Conservation (phyloP, 495 filamentous ascomycete species). For the Talaromyces thailandensis region DNA sequence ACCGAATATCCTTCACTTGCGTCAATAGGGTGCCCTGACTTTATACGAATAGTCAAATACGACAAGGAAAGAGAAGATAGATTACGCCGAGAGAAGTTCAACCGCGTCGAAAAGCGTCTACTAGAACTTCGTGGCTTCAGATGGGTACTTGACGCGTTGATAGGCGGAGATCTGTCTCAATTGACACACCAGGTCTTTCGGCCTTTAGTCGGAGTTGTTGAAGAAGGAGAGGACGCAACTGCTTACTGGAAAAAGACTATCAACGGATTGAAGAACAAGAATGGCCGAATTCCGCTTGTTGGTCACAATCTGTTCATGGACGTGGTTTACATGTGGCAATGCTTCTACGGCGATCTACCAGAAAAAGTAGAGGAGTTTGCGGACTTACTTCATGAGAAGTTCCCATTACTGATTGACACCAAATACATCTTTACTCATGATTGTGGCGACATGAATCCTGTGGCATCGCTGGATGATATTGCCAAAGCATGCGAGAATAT, state of each 20-base stretch:
- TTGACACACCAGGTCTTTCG: conserved; percentile 42
- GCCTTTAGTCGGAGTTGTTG: conserved; percentile 18
- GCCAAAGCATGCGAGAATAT: conserved; percentile 29
- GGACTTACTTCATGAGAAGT: conserved; percentile 40
- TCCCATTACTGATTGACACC: conserved; percentile 67
- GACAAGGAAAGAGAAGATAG: conserved; percentile 40
- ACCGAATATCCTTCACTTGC: conserved; percentile 51
- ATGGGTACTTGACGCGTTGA: conserved; percentile 62
- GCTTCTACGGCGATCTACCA: conserved; percentile 61
- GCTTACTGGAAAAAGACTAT: conserved; percentile 21
- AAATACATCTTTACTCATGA: conserved; percentile 62
- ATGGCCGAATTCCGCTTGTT: conserved; percentile 43
- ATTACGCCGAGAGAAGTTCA: conserved; percentile 25
- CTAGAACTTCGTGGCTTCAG: conserved; percentile 50
- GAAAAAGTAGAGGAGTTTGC: conserved; percentile 52
- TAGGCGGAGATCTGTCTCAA: conserved; percentile 44
- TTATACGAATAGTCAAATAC: conserved; percentile 42
- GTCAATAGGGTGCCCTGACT: conserved; percentile 33
- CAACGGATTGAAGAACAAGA: conserved; percentile 29
- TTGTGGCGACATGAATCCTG: conserved; percentile 40
- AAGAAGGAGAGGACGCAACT: conserved; percentile 16
- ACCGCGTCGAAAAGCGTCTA: conserved; percentile 32
- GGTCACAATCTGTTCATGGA: conserved; percentile 76
- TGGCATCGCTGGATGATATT: conserved; percentile 42
- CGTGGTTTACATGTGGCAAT: conserved; percentile 59